Evolutionary conservation across 1,139 yeast species (phyloP).

Genomic region (Geotrichum candidum): DNA sequence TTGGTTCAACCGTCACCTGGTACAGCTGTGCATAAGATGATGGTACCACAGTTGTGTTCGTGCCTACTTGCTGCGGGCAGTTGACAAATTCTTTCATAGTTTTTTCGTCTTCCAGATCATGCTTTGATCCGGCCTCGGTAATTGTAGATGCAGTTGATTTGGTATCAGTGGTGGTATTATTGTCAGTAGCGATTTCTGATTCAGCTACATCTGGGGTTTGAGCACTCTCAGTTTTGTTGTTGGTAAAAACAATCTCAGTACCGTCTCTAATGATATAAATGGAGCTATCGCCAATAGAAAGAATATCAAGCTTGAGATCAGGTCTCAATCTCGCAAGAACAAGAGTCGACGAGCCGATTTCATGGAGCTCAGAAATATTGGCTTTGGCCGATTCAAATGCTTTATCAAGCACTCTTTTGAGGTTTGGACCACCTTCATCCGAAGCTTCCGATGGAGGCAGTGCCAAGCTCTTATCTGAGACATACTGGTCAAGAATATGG

Average conservation of each 20-base stretch:
- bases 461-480: not conserved
- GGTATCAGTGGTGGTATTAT: not conserved
- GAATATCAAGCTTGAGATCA: slow-evolving; percentile 40
- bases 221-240: slow-evolving; percentile 27
- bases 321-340: slow-evolving; percentile 45
- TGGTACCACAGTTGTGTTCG: slow-evolving; percentile 6
- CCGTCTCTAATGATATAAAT: slow-evolving; percentile 48
- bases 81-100: not conserved
- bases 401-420: slow-evolving; percentile 42
- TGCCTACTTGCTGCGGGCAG: slow-evolving; percentile 17
- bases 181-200: not conserved
- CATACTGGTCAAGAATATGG: slow-evolving; percentile 37
- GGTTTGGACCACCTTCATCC: not conserved
- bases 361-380: slow-evolving; percentile 47
- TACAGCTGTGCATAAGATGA: not conserved
- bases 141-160: not conserved
- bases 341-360: slow-evolving; percentile 51
- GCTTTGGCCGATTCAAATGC: slow-evolving; percentile 49
- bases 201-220: not conserved
- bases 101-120: not conserved
- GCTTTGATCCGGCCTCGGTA: not conserved
- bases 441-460: not conserved
- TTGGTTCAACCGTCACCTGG: slow-evolving; percentile 35
- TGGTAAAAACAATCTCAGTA: slow-evolving; percentile 39
- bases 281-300: slow-evolving; percentile 54